phyloP scores from a whole-genome alignment of 2,329 filamentous ascomycete species.

The Monilinia laxa region DNA sequence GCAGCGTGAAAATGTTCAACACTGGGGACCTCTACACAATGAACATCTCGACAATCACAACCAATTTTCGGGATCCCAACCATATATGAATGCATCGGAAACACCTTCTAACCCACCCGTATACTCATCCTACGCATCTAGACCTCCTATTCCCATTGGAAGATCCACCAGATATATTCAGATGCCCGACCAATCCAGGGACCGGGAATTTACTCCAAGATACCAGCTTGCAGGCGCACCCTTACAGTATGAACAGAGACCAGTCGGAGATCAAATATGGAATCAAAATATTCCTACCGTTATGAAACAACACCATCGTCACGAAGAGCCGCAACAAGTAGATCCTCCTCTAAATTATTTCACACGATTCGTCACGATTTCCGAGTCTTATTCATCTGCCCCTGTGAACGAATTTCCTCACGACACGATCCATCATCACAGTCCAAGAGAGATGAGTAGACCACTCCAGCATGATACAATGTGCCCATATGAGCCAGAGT shows the following conservation, averaged over 20 bases:
- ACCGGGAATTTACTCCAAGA: rapidly evolving
- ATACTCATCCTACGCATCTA: too few relatives aligned
- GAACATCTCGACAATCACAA: rapidly evolving
- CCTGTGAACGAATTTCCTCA: rapidly evolving
- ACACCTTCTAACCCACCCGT: rapidly evolving
- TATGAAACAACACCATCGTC: not conserved
- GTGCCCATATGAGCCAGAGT: not conserved
- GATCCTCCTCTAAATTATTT: not conserved
- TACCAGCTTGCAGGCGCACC: too few relatives aligned
- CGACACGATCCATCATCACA: not conserved
- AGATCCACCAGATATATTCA: too few relatives aligned
- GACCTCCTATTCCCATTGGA: not conserved
- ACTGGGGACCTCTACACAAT: not conserved
- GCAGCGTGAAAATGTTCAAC: not conserved
- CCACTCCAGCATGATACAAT: too few relatives aligned
- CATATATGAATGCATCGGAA: rapidly evolving
- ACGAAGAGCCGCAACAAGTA: not conserved
- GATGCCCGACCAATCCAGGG: rapidly evolving
- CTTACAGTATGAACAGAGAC: not conserved
- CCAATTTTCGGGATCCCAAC: rapidly evolving
- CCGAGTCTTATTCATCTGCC: not conserved
- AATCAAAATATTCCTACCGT: not conserved
- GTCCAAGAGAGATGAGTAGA: rapidly evolving
- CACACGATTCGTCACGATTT: not conserved
- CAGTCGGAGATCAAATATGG: not conserved